A percentile compares a stretch with the other conserved stretches of the same genome.
Conservation (phyloP, 169 alveolate genomes). For the Perkinsus olseni region DNA sequence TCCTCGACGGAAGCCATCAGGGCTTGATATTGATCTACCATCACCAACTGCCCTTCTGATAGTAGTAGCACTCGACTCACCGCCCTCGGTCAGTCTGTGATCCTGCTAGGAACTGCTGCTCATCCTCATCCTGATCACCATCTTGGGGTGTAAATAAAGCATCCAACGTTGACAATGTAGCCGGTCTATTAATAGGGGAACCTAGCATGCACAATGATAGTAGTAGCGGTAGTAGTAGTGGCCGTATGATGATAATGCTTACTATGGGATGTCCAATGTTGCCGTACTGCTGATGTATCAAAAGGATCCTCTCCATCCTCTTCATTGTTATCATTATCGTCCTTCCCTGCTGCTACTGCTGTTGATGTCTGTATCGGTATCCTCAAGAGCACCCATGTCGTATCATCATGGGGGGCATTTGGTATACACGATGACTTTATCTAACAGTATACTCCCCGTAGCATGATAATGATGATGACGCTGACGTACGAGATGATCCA, state of each 20-base stretch:
- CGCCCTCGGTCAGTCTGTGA: background rate
- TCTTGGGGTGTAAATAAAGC: background rate
- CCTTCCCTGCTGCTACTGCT: background rate
- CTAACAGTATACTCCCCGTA: background rate
- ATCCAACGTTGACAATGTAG: background rate
- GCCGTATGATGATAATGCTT: too few relatives aligned
- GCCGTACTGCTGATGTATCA: background rate
- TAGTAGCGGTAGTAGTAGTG: too few relatives aligned
- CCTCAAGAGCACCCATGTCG: background rate
- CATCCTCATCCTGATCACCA: too few relatives aligned
- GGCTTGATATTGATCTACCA: background rate
- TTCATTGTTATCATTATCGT: too few relatives aligned
- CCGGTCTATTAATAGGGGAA: background rate
- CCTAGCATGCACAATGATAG: too few relatives aligned
- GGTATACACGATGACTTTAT: background rate
- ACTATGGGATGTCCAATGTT: background rate
- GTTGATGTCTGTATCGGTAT: background rate
- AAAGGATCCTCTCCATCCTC: background rate
- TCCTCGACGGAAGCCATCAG: background rate
- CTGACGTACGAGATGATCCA: background rate
- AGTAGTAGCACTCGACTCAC: background rate
- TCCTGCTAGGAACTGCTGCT: too few relatives aligned
- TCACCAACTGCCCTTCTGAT: background rate
- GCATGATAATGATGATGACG: too few relatives aligned
- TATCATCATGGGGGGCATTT: background rate